Evolutionary conservation across 2,329 filamentous ascomycete genomes (phyloP), one percentile per base, ranked within the genome.

Genomic region (Cladophialophora immunda): DNA sequence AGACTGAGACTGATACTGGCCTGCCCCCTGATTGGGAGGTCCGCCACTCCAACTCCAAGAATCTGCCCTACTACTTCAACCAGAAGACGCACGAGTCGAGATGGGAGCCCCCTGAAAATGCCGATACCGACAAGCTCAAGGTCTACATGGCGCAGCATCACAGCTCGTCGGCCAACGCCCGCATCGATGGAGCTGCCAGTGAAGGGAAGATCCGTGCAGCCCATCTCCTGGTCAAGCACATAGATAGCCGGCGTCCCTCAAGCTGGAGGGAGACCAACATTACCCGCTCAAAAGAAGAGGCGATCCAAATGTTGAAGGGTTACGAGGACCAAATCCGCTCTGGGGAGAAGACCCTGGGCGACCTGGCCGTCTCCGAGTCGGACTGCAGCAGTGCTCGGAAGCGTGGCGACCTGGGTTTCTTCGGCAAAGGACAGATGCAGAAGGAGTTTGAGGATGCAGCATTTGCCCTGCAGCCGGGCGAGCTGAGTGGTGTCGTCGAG

Each of bases 11-110:
- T 76, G 91, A 93, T 64, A 89, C 90, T 73, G 94, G 94, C 78
- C 88, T 97, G 70, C 94, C 94, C 69, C 80, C 88, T 58, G 89
- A 89, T 79, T 97, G 94, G 94, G 95, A 98, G 83, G 93, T 99
- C 77, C 93, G 95, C 79, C 93, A 96, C 83, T 97, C 93, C 80
- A 97, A 97, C 84, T 97, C 93, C 81, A 98, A 97, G 85, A 97
- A 97, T 82, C 90, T 98, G 38, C 95, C 95, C 41, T 99, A 99
- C 85, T 99, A 98, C 85, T 98, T 97, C 90, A 96, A 97, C 81
- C 84, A 90, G 54, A 83, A 82, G 73, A 92, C 93, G 70, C 94
- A 94, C 79, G 89, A 93, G 78, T 98, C 95, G 70, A 89, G 92
- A 81, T 99, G 95, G 95, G 95, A 98, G 78, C 94, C 95, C 2